These are phyloP conservation scores for Silene uniflora DNA, from an alignment of 148 eudicot genomes.

Conservation along the genomic window DNA sequence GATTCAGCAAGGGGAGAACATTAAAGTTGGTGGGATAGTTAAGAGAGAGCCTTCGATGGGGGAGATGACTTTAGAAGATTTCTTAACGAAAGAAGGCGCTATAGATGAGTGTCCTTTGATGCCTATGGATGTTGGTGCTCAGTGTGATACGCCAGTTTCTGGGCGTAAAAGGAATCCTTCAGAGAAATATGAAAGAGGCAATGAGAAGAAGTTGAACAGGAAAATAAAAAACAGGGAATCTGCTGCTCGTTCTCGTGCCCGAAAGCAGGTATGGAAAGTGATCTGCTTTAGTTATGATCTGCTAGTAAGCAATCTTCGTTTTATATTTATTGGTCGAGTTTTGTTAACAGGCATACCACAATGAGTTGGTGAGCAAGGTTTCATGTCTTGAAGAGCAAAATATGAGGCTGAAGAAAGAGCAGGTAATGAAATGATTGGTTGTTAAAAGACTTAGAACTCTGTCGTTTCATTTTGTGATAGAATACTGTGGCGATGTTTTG, in stretches of 20 bases:
- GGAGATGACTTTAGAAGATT: conserved; percentile 69
- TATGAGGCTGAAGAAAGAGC: conserved; percentile 69
- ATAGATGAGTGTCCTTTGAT: conserved; percentile 40
- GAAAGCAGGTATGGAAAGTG: conserved; percentile 52
- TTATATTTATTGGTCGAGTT: neutral
- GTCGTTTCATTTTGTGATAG: neutral
- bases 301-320: neutral
- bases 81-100: conserved; percentile 62
- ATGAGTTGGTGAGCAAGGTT: conserved; percentile 72
- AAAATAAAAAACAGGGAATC: conserved; percentile 86
- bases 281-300: neutral
- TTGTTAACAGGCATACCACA: conserved; percentile 64
- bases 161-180: conserved; percentile 35
- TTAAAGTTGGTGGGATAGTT: conserved; percentile 27
- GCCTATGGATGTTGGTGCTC: conserved; percentile 38
- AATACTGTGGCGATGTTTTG: neutral
- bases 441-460: neutral
- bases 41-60: conserved; percentile 51
- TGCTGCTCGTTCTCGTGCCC: conserved; percentile 89
- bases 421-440: conserved; percentile 31
- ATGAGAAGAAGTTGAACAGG: conserved; percentile 65
- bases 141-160: conserved; percentile 33
- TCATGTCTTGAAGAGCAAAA: conserved; percentile 69
- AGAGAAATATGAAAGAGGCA: conserved; percentile 35
- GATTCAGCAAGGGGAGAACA: conserved; percentile 30